phyloP scores from a whole-genome alignment of 2,329 filamentous ascomycete species.

The Tolypocladium sp. region DNA sequence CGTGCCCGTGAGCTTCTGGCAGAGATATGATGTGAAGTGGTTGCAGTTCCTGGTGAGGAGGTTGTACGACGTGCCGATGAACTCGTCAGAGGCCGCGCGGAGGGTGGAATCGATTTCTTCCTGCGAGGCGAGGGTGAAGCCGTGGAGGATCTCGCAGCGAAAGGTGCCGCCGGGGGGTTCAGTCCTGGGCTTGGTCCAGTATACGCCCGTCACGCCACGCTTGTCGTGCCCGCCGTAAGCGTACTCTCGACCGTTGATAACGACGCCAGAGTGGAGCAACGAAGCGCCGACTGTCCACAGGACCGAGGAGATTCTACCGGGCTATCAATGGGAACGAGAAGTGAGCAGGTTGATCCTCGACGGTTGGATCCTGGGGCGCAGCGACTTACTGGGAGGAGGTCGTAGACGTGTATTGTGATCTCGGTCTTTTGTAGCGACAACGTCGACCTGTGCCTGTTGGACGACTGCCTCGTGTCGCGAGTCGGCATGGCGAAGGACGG shows the following conservation, averaged over 20 bases:
- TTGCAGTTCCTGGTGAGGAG: constrained; percentile 81
- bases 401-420: constrained; percentile 69
- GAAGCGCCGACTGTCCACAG: constrained; percentile 72
- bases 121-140: constrained; percentile 62
- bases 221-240: constrained; percentile 77
- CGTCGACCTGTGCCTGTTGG: constrained; percentile 49
- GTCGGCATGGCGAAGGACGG: constrained; percentile 13
- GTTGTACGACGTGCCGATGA: constrained; percentile 70
- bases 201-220: constrained; percentile 64
- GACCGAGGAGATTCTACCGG: constrained; percentile 63
- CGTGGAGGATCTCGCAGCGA: constrained; percentile 65
- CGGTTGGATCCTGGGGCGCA: neutral
- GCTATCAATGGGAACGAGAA: constrained; percentile 30
- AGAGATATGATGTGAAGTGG: constrained; percentile 74
- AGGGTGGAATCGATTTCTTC: constrained; percentile 65
- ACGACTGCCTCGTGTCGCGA: constrained; percentile 13
- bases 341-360: constrained; percentile 2
- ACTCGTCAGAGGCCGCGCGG: constrained; percentile 58
- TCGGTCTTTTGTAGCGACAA: constrained; percentile 64
- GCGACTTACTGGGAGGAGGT: constrained; percentile 57
- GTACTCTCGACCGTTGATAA: constrained; percentile 73
- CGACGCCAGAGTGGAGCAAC: constrained; percentile 74
- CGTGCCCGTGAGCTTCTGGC: constrained; percentile 60
- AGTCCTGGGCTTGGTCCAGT: constrained; percentile 66
- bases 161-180: constrained; percentile 73